Percentiles rank a stretch among this genome's conserved stretches.
phyloP scores from a whole-genome alignment of 441 rosid genomes.

The Raphanus hybrid region DNA sequence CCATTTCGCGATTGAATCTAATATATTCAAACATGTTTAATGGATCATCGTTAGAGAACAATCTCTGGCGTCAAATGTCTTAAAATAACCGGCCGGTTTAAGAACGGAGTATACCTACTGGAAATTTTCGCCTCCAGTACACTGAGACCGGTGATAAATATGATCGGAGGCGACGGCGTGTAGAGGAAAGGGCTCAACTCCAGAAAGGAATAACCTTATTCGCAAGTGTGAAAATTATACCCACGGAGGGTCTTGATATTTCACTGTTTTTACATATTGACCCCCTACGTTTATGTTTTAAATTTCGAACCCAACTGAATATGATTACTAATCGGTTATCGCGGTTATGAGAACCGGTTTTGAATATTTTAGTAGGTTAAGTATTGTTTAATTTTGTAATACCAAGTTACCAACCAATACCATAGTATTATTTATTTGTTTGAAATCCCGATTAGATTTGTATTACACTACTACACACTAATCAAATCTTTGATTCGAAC shows the following conservation, averaged over 20 bases:
- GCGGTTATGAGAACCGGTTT: too few relatives aligned
- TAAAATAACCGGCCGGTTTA: too few relatives aligned
- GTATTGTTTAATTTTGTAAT: too few relatives aligned
- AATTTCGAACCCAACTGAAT: neutral
- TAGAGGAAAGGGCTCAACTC: neutral
- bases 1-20: too few relatives aligned
- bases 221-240: constrained; percentile 12
- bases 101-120: neutral
- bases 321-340: too few relatives aligned
- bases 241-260: neutral
- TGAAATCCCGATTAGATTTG: too few relatives aligned
- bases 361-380: too few relatives aligned
- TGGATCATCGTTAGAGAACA: too few relatives aligned
- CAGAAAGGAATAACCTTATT: neutral
- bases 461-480: constrained; percentile 29
- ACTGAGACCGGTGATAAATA: neutral
- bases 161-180: neutral
- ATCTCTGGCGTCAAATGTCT: too few relatives aligned
- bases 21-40: too few relatives aligned
- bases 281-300: constrained; percentile 3
- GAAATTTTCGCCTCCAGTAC: neutral
- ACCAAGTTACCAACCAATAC: too few relatives aligned
- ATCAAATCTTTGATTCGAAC: constrained; percentile 46
- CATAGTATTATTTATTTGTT: too few relatives aligned
- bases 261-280: neutral